Conservation (phyloP, 768 basidiomycete species). For the Rhodotorula diobovata region DNA sequence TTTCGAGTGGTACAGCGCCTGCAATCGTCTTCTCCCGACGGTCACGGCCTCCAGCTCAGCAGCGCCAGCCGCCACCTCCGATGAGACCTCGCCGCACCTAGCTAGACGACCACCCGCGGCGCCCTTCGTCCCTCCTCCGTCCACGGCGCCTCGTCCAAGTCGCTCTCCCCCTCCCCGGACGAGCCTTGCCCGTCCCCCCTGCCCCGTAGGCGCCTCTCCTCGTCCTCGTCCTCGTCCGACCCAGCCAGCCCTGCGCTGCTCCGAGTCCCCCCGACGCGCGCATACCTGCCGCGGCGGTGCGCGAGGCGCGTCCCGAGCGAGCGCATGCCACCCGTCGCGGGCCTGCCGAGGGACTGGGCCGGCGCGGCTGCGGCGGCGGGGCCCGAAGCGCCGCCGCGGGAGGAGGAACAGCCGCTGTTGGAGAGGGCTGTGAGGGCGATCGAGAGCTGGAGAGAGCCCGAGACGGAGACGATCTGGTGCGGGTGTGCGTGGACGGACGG, state of each 20-base stretch:
- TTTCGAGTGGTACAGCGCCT: no score
- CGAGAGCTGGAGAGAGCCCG: constrained; percentile 11
- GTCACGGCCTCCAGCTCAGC: no score
- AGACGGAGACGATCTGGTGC: constrained; percentile 6
- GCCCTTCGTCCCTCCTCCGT: not conserved
- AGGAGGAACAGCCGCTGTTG: not conserved
- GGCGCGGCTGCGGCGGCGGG: not conserved
- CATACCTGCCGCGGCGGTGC: not conserved
- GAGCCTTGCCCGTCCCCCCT: no score
- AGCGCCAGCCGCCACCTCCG: no score
- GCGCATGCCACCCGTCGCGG: no score
- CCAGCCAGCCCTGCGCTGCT: no score
- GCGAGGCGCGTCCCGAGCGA: no score
- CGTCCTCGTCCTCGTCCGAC: not conserved
- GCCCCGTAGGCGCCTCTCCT: not conserved
- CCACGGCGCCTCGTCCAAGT: not conserved
- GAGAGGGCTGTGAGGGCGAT: constrained; percentile 4
- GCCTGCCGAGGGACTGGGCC: constrained; percentile 5
- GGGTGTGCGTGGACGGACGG: no score
- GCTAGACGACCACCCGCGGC: no score
- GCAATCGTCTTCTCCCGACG: no score
- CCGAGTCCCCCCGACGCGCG: not conserved
- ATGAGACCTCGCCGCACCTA: no score
- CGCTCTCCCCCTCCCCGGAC: not conserved
- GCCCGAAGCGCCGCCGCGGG: no score